Conservation (phyloP, 1,139 yeast genomes). For the Pichia sp. region DNA sequence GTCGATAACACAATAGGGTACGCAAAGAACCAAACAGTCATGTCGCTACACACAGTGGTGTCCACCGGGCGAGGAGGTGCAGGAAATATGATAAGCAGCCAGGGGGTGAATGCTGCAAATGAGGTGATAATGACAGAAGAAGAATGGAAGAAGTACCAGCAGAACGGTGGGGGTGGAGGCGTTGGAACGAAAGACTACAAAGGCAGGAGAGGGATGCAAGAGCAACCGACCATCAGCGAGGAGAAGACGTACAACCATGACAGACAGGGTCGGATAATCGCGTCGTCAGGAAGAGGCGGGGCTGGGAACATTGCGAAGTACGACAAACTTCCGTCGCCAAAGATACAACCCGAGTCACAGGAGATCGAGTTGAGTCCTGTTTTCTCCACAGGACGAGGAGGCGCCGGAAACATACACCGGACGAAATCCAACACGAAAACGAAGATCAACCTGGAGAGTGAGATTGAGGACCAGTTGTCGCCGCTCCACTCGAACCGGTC, state of each 20-base stretch:
- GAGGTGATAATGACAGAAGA: constrained; percentile 24
- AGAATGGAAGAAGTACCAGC: constrained; percentile 11
- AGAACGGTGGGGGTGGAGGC: not conserved
- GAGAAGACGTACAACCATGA: constrained; percentile 25
- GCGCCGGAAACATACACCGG: constrained; percentile 52
- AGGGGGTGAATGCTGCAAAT: constrained; percentile 19
- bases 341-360: constrained; percentile 38
- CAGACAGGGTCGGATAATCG: constrained; percentile 38
- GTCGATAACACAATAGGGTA: not conserved
- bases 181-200: not conserved
- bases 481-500: constrained; percentile 27
- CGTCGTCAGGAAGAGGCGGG: constrained; percentile 58
- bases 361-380: constrained; percentile 43
- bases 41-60: constrained; percentile 25
- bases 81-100: constrained; percentile 33
- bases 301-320: constrained; percentile 49
- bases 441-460: constrained; percentile 39
- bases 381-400: constrained; percentile 56
- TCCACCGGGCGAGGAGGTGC: constrained; percentile 43
- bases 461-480: constrained; percentile 48
- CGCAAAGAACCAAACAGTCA: not conserved
- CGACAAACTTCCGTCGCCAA: constrained; percentile 43
- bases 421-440: constrained; percentile 32
- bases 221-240: constrained; percentile 2
- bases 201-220: not conserved